Base-by-base conservation (phyloP, 169 alveolate genomes). In the Eimeria maxima region DNA sequence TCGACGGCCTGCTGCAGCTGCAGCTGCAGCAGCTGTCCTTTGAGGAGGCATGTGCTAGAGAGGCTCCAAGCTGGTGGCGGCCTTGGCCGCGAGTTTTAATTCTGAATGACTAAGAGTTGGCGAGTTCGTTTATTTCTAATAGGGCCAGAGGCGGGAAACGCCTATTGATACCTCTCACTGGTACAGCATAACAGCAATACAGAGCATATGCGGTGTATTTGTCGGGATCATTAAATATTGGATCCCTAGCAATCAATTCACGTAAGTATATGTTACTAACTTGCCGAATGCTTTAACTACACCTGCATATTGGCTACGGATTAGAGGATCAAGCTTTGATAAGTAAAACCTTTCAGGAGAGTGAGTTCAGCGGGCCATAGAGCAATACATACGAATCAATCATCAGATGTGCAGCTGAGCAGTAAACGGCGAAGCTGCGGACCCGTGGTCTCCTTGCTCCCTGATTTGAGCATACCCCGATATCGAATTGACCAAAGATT, bases 331-430 rank as follows among this genome's bases (percentile, higher is more conserved):
- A 71, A 24, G 81, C 53, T 29, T 24, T 53, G 33, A 57, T 45
- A 55, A 74, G n/a, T 83, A 38, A 42, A 18, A 47, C 90, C 90
- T 83, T 55, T 47, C 50, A 53, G 14, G 65, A 83, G 65, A 47
- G 91, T 74, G 74, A 83, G 63, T 29, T 55, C 89, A 78, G 63
- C 88, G 27, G 88, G 65, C 88, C 88, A 78, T 63, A 78, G 42
- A 78, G 88, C 88, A 78, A 24, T 42, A 20, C 38, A 33, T 33
- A 33, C 38, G 38, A 16, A 45, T 38, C 86, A 74, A 50, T 45
- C 14, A 78, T 22, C 44, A 44, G 42, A 22, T 78, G 88, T 7
- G 81, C 81, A 71, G 53, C 33, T 45, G 67, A 38, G 44, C 42
- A 45, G 65, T 24, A 22, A 22, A 44, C 88, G 24, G 44, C 88